Evolutionary conservation across 352 stramenopile species (phyloP).

Genomic region (Pythium scleroteichum): DNA sequence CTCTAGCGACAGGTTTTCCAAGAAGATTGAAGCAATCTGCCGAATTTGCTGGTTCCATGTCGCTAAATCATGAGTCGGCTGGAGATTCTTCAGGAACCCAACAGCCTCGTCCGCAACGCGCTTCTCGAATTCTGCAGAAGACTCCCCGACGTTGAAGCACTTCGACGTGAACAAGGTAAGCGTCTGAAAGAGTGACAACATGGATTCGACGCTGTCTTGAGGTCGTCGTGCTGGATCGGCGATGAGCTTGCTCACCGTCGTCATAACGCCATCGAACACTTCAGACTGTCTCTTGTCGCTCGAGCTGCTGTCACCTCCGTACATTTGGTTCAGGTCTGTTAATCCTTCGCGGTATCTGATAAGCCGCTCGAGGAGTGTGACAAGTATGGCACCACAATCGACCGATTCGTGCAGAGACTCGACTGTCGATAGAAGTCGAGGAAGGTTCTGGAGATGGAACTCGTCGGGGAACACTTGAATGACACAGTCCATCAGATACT

Average conservation of each 20-base stretch:
- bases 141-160: conserved; percentile 28
- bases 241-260: conserved; percentile 14
- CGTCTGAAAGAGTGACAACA: conserved; percentile 46
- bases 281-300: conserved; percentile 18
- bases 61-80: conserved; percentile 1
- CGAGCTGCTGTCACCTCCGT: conserved; percentile 20
- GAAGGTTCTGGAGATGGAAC: conserved; percentile 97
- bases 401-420: conserved; percentile 90
- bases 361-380: conserved; percentile 94
- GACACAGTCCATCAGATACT: conserved; percentile 99
- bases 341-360: conserved; percentile 78
- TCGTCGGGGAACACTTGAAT: conserved; percentile 98
- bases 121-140: conserved; percentile 29
- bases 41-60: conserved; percentile 15
- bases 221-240: background rate
- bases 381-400: conserved; percentile 90
- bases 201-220: conserved; percentile 20
- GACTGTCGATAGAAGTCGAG: conserved; percentile 86
- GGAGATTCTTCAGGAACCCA: conserved; percentile 30
- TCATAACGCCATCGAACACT: conserved; percentile 26
- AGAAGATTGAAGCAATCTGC: conserved; percentile 18
- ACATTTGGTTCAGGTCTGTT: conserved; percentile 16
- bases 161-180: conserved; percentile 54
- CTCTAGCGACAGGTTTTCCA: conserved; percentile 34
- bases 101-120: conserved; percentile 36